Base-by-base conservation (phyloP, 1,139 yeast genomes). In the Yamadazyma buinensis region DNA sequence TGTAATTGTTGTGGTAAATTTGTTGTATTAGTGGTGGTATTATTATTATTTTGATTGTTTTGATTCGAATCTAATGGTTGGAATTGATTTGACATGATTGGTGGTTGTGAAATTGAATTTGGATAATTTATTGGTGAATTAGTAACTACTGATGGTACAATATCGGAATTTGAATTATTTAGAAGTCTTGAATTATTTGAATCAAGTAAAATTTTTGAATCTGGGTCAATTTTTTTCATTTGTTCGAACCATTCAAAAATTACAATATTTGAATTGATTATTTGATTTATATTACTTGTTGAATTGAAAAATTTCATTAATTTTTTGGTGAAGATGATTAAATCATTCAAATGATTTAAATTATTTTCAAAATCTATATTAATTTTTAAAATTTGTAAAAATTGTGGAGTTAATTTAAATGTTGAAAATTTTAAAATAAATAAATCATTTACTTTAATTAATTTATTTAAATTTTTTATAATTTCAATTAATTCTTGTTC, bases 351-450 rank as follows among this genome's bases (percentile, higher is more conserved):
- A 27, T 42, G 31, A 21, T 39, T 39, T 22, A 37, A 21, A 28
- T 45, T 44, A 8, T 46, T 49, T 34, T 53, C 61, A 30, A 53
- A 41, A 33, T 57, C 61, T 15, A 62, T 48, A 15, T 52, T 48
- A 11, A 61, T 47, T 40, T 58, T 61, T 28, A 65, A 44, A 15
- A 64, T 41, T 36, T 64, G 70, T 15, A 65, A 45, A 29, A 65
- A 47, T 25, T 64, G 68, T 21, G 65, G 67, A 15, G 63, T 43
- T 18, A 63, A 38, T 37, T 64, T 67, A 43, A 55, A 61, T 39
- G 62, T 64, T 25, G 65, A 55, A 41, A 64, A 51, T 33, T 59
- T 57, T 3, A 63, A 48, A 35, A 59, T 56, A 37, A 40, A 10
- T 21, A 54, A 36, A 28, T 61, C 64, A 29, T 49, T 49, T 38